These are phyloP conservation scores for Auriscalpium vulgare DNA, from an alignment of 768 basidiomycete species.

Conservation along the genomic window DNA sequence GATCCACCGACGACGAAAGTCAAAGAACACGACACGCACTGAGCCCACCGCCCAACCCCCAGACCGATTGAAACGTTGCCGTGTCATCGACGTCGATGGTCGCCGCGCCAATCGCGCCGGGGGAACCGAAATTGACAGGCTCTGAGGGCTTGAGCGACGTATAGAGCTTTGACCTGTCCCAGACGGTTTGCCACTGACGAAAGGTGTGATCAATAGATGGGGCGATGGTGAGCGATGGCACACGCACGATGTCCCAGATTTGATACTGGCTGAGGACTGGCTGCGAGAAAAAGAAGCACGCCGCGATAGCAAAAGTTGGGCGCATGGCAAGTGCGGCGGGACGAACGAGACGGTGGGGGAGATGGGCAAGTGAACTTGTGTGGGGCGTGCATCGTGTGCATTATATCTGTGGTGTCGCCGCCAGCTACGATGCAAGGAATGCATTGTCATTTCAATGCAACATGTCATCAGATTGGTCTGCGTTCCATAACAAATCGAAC, in stretches of 20 bases:
- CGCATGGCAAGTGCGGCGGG: not conserved
- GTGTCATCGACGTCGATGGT: constrained; percentile 17
- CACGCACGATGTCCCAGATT: constrained; percentile 5
- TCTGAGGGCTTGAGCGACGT: constrained; percentile 5
- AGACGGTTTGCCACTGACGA: constrained; percentile 15
- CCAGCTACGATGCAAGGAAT: too few species aligned
- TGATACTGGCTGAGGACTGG: constrained; percentile 1
- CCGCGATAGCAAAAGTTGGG: not conserved
- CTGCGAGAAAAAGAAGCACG: not conserved
- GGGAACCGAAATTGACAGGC: constrained; percentile 18
- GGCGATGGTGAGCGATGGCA: not conserved
- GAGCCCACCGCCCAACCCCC: constrained; percentile 19
- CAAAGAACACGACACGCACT: constrained; percentile 8
- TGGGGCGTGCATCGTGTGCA: too few species aligned
- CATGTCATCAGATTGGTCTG: too few species aligned
- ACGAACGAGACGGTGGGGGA: not conserved
- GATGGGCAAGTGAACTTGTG: not conserved
- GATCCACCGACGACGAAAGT: not conserved
- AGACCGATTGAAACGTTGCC: constrained; percentile 17
- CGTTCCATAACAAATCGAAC: too few species aligned
- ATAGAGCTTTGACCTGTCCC: constrained; percentile 17
- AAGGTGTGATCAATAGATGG: not conserved
- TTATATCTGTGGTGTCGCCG: too few species aligned
- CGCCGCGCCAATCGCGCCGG: constrained; percentile 16
- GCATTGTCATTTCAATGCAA: too few species aligned